Evolutionary conservation across 2,329 filamentous ascomycete species (phyloP).

Genomic region (Akanthomyces dipterigenus): DNA sequence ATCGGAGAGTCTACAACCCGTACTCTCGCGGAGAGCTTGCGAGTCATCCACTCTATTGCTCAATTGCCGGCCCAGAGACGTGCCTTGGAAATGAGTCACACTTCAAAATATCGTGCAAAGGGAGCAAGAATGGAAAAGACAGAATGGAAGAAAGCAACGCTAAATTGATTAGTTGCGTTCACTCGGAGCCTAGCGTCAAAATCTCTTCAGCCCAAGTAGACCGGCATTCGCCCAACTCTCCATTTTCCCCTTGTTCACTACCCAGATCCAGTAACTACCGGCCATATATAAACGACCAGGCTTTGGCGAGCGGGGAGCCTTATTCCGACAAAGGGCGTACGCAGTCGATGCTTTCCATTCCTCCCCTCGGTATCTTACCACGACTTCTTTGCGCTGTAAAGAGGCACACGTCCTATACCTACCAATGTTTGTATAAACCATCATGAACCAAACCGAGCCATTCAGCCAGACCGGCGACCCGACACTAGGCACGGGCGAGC

Average conservation of each 20-base stretch:
- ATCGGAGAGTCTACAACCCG: background rate
- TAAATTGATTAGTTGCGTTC: background rate
- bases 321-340: too few relatives aligned
- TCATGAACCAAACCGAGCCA: slow-evolving; percentile 5
- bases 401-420: too few relatives aligned
- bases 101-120: too few relatives aligned
- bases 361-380: too few relatives aligned
- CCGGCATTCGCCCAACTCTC: background rate
- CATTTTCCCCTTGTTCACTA: background rate
- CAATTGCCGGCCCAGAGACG: background rate
- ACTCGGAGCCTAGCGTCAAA: background rate
- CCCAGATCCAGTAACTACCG: background rate
- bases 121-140: too few relatives aligned
- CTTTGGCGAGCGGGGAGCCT: background rate
- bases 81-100: too few relatives aligned
- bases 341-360: too few relatives aligned
- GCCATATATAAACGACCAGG: background rate
- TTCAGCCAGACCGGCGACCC: background rate
- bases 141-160: too few relatives aligned
- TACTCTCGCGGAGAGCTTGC: background rate
- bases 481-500: background rate
- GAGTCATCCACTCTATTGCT: background rate
- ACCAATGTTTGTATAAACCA: background rate
- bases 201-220: background rate
- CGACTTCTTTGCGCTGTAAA: too few relatives aligned